Base-by-base conservation (phyloP, 1,139 yeast species). In the Zygosaccharomyces pseudobailii region DNA sequence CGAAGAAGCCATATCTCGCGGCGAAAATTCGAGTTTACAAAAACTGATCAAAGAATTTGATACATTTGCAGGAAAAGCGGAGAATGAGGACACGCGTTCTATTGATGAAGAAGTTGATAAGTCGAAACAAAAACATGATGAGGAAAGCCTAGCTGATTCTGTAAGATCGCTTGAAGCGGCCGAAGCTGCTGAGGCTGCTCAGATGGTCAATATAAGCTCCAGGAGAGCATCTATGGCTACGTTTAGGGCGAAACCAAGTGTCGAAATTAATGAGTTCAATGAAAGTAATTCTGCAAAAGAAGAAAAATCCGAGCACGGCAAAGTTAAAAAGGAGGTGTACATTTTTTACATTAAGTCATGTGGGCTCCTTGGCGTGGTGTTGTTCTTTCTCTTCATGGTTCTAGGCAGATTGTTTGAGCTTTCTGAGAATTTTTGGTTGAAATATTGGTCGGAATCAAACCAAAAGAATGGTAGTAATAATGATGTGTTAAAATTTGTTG, bases 141-240 rank as follows among this genome's bases (percentile, higher is more conserved):
- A 8, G 6, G 35, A 35, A 6, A 20, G 23, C 19, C 19, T 31
- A n/a, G 37, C 21, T 20, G 42, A 32, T 13, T 34, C 27, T 8
- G 19, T 43, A 6, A 31, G 36, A 32, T 38, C 50, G 3, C 17
- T 41, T 6, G 19, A 30, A 20, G 32, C 45, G 9, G 46, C 42
- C 19, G 53, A 50, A 8, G 39, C 48, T 4, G 49, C 42, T 10
- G 54, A 49, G 7, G 52, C 53, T 31, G 24, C 35, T 6, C 54
- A 51, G 30, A 37, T 47, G 8, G 30, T 45, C 17, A 40, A 46
- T 9, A 34, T 51, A 3, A 65, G 71, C 1, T 66, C 82, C 30
- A 74, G 87, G 62, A 74, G 84, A 60, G 87, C 89, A 0, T 80
- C 87, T 42, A 68, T 75, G 40, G 84, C 80, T 3, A 71, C 86